These are phyloP conservation scores for Sutorius australiensis DNA, from an alignment of 768 basidiomycete genomes.

Conservation along the genomic window DNA sequence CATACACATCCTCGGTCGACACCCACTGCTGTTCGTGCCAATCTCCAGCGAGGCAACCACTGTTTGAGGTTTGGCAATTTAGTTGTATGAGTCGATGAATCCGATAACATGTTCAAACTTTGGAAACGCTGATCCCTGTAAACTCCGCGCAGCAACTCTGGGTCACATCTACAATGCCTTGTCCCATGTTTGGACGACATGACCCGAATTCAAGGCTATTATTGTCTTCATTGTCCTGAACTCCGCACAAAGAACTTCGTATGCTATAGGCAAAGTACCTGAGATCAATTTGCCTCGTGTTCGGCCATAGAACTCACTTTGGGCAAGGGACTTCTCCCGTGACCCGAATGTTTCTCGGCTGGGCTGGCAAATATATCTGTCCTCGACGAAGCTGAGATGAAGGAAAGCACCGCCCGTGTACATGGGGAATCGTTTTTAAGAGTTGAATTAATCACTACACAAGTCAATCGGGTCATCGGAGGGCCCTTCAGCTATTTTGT, in stretches of 20 bases:
- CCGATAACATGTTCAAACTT: conserved; percentile 4
- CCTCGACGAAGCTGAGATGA: neutral
- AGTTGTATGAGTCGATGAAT: neutral
- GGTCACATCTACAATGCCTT: neutral
- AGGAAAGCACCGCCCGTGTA: neutral
- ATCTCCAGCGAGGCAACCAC: conserved; percentile 15
- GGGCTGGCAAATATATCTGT: conserved; percentile 5
- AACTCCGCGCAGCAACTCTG: conserved; percentile 16
- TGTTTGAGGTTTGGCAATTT: conserved; percentile 7
- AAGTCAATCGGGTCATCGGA: neutral
- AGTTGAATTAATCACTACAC: neutral
- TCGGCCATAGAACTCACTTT: conserved; percentile 4
- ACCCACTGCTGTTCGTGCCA: conserved; percentile 7
- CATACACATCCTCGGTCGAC: conserved; percentile 26
- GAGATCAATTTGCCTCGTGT: conserved; percentile 15
- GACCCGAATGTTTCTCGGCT: neutral
- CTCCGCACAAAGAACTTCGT: conserved; percentile 9
- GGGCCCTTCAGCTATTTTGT: neutral
- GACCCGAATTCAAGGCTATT: conserved; percentile 5
- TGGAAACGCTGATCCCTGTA: conserved; percentile 16
- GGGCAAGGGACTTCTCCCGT: conserved; percentile 2
- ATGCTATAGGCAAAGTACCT: conserved; percentile 2
- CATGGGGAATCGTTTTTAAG: neutral
- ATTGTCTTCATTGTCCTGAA: conserved; percentile 12
- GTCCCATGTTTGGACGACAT: conserved; percentile 10